A percentile compares a stretch with the other conserved stretches of the same genome.
These are phyloP conservation scores for Globisporangium takayamanum DNA, from an alignment of 352 stramenopile species.

Conservation along the genomic window DNA sequence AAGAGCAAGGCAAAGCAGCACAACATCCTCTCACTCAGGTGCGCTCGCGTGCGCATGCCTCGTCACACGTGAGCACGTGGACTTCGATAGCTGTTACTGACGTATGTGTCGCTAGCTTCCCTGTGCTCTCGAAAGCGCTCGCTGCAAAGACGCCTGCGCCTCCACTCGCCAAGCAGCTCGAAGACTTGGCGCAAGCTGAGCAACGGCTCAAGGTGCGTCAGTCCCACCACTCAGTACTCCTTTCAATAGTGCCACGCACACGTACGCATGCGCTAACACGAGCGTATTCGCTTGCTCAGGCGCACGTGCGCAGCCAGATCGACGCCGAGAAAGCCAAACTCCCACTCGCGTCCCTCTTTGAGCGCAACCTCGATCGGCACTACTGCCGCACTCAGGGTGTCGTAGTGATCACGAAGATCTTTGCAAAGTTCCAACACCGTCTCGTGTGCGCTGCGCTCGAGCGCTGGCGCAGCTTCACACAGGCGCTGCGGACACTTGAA, in stretches of 20 bases:
- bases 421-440: slow-evolving; percentile 59
- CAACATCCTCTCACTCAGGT: slow-evolving; percentile 30
- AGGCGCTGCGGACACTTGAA: slow-evolving; percentile 14
- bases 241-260: too few relatives aligned
- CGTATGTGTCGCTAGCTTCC: slow-evolving; percentile 10
- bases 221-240: too few relatives aligned
- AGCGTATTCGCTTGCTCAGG: slow-evolving; percentile 7
- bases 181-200: slow-evolving; percentile 8
- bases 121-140: slow-evolving; percentile 10
- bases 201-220: slow-evolving; percentile 15
- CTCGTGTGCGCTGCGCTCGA: slow-evolving; percentile 38
- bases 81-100: neutral
- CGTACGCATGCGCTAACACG: neutral
- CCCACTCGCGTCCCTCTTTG: slow-evolving; percentile 69
- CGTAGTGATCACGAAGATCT: slow-evolving; percentile 50
- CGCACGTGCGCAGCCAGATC: slow-evolving; percentile 33
- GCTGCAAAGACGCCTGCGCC: neutral
- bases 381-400: slow-evolving; percentile 57
- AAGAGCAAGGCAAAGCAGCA: slow-evolving; percentile 7
- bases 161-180: slow-evolving; percentile 9
- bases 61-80: neutral
- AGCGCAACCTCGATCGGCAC: slow-evolving; percentile 48
- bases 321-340: slow-evolving; percentile 46
- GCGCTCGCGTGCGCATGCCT: neutral
- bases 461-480: slow-evolving; percentile 28